Base-by-base conservation (phyloP, 345 rosid species). In the Gossypium turneri region DNA sequence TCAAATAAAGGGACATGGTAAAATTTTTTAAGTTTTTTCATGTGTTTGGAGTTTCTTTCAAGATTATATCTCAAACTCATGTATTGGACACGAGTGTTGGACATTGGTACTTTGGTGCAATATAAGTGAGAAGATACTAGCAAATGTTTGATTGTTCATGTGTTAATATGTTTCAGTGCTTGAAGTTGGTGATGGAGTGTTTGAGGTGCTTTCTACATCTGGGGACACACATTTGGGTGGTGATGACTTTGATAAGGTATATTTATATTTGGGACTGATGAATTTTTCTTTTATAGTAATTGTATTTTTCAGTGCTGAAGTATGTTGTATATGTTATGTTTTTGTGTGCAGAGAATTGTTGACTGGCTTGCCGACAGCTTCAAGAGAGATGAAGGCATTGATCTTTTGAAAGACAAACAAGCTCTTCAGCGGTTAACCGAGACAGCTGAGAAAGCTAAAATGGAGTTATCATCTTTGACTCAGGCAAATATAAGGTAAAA, bases 191-290 rank as follows among this genome's bases (percentile, higher is more conserved):
- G 99, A 93, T 81, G 99, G 99, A 76, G 99, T 95, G 55, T 95
- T 95, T 82, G 99, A 95, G 81, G 99, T 95, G 79, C 93, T 95
- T 12, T 95, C 99, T 38, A 93, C 99, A 24, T 93, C 99, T 67
- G 99, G 99, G 4, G 99, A 95, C 79, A 95, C 99, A 2, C 98
- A 95, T 85, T 84, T 95, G 89, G 99, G 99, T 17, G 99, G 99
- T 76, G 99, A 95, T 82, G 99, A 95, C 78, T 95, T 95, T 75
- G 98, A 95, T 65, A 95, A 93, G 97, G 98, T 91, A 52, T 34
- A 13, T 80, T 29, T 25, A 25, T 44, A n/a, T 22, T 41, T 12
- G 11, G 38, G 38, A 44, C 43, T 2, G n/a, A 45, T 1, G 3
- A 34, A 20, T 15, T 68, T 11, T 68, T 2, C 24, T 22, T 13